Conservation (phyloP, 2,329 filamentous ascomycete genomes). For the Didymella keratinophila region DNA sequence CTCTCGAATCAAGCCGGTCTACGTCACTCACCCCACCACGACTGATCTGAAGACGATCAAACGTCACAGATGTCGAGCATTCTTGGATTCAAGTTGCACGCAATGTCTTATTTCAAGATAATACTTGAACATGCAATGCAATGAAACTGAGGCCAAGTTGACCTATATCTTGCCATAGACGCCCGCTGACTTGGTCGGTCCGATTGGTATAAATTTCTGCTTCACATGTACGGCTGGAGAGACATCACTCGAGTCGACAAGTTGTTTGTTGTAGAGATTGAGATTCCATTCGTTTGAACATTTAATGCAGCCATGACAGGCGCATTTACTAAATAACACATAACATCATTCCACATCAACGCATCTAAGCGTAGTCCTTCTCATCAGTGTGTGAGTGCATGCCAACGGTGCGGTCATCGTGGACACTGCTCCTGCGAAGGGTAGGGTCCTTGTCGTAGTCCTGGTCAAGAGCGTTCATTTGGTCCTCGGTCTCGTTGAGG, state of each 20-base stretch:
- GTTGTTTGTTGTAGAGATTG: not conserved
- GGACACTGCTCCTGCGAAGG: constrained; percentile 36
- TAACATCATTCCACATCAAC: constrained; percentile 10
- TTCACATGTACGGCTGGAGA: not conserved
- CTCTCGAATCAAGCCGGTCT: constrained; percentile 7
- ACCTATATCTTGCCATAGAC: not conserved
- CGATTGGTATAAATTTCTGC: not conserved
- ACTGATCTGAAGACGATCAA: constrained; percentile 7
- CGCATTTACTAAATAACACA: constrained; percentile 20
- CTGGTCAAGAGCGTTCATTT: constrained; percentile 49
- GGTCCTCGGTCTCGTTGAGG: constrained; percentile 48
- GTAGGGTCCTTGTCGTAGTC: constrained; percentile 45
- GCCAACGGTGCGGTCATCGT: constrained; percentile 14
- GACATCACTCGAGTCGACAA: not conserved
- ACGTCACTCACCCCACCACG: not conserved
- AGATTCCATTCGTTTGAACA: constrained; percentile 15
- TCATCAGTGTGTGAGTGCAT: constrained; percentile 14
- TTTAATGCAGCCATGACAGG: constrained; percentile 9
- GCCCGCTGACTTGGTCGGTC: not conserved
- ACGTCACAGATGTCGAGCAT: not conserved
- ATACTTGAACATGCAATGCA: not conserved
- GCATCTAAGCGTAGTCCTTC: constrained; percentile 16
- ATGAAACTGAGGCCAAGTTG: not conserved
- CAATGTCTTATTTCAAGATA: too few species aligned
- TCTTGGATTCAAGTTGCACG: not conserved